Conservation (phyloP, 2,329 filamentous ascomycete genomes). For the Ascosphaera apis region DNA sequence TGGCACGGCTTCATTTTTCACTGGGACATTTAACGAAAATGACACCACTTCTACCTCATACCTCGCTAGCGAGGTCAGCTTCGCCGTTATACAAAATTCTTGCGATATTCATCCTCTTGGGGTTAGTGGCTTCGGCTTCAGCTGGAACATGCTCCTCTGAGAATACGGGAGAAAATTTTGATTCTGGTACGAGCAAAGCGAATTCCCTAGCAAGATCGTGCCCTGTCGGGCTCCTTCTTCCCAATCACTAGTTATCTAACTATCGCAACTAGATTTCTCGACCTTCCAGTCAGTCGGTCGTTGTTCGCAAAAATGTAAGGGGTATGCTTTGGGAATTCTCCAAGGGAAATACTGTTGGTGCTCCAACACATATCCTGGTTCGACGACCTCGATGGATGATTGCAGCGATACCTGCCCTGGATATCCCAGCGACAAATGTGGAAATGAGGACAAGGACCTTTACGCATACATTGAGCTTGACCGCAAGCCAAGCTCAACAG, state of each 20-base stretch:
- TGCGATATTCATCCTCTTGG: neutral
- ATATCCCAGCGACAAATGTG: conserved; percentile 24
- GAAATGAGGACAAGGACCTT: conserved; percentile 15
- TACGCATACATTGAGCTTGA: conserved; percentile 21
- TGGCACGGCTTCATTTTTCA: neutral
- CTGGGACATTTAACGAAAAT: neutral
- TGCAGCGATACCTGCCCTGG: conserved; percentile 23
- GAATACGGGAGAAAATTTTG: conserved; percentile 21
- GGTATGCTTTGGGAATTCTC: conserved; percentile 24
- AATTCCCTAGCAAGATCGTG: neutral
- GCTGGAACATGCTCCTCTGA: conserved; percentile 16
- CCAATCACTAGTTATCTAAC: conserved; percentile 2
- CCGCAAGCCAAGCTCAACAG: conserved; percentile 11
- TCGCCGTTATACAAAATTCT: neutral
- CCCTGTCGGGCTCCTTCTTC: neutral
- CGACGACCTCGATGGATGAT: conserved; percentile 12
- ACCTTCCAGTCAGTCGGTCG: conserved; percentile 24
- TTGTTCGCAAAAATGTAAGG: conserved; percentile 17
- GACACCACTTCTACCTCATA: neutral
- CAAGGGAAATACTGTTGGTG: conserved; percentile 27
- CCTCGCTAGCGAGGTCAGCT: neutral
- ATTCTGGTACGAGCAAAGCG: conserved; percentile 13
- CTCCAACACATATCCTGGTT: conserved; percentile 21
- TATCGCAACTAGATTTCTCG: conserved; percentile 12
- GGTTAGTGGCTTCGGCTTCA: neutral